A percentile compares a stretch with the other conserved stretches of the same genome.
phyloP scores from a whole-genome alignment of 2,329 filamentous ascomycete genomes.

The Diaporthe vexans region DNA sequence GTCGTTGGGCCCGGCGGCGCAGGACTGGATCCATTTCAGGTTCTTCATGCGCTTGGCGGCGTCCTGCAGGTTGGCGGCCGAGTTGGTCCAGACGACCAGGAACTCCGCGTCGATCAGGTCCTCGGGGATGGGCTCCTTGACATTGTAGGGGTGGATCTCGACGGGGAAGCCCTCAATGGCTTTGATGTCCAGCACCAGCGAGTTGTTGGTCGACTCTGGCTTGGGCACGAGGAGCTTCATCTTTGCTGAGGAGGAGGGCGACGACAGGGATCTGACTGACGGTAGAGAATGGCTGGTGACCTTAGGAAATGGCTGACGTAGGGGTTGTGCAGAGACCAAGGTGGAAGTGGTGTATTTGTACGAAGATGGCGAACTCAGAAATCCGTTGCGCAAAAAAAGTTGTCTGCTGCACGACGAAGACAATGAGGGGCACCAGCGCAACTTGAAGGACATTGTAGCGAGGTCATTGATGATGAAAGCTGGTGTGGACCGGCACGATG shows the following conservation, averaged over 20 bases:
- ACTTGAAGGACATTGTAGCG: constrained; percentile 27
- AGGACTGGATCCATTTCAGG: constrained; percentile 75
- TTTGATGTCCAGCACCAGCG: constrained; percentile 61
- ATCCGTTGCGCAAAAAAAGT: not conserved
- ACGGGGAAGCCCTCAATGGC: constrained; percentile 71
- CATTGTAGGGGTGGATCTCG: constrained; percentile 71
- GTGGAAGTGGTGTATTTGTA: not conserved
- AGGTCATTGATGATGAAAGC: constrained; percentile 3
- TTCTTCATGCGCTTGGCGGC: constrained; percentile 68
- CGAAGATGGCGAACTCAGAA: not conserved
- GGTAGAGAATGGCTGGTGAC: constrained; percentile 5
- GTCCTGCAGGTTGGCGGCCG: constrained; percentile 69
- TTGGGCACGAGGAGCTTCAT: constrained; percentile 79
- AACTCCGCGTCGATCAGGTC: constrained; percentile 71
- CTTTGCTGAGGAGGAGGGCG: constrained; percentile 42
- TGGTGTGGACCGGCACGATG: constrained; percentile 12
- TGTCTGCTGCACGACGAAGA: not conserved
- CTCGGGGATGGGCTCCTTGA: constrained; percentile 67
- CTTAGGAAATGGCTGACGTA: not conserved
- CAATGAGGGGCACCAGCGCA: constrained; percentile 6
- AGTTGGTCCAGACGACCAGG: constrained; percentile 75
- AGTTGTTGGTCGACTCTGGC: constrained; percentile 52
- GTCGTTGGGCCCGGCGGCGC: constrained; percentile 76
- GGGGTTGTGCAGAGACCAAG: too few relatives aligned
- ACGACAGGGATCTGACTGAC: constrained; percentile 1